Base-by-base conservation (phyloP, 1,284 basidiomycete species). In the Pseudozyma hubeiensis region DNA sequence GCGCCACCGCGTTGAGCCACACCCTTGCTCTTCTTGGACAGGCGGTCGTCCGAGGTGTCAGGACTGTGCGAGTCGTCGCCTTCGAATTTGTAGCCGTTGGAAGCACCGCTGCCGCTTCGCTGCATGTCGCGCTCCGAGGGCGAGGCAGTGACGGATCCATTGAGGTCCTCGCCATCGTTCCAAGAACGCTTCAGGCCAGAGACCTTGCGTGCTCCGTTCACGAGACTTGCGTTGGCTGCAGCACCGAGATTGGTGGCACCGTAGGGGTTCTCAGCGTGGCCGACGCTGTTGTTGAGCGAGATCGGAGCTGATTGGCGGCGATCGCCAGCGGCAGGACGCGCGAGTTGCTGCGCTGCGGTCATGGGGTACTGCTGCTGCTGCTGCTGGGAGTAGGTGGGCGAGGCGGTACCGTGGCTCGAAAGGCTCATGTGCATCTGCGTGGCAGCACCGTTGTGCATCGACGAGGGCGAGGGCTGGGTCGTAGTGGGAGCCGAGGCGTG, bases 161-260 rank as follows among this genome's bases (percentile, higher is more conserved):
- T 57, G 50, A 65, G 59, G 47, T 74, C 61, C 45, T 73, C 70
- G 29, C 57, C 63, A 17, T 70, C 72, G 53, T 70, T 65, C 72
- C 72, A 75, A 8, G 66, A 69, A 10, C 72, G 72, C 67, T 75
- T 75, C 55, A 75, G 52, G 24, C 72, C 72, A 10, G 72, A 75
- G 5, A 75, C 72, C 45, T 75, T 75, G 53, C 67, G 72, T 14
- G 63, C 61, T 19, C 66, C 67, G 51, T 75, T 75, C 47, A 62
- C 56, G 10, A 65, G 51, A 7, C 64, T 55, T 7, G 60, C 60
- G 53, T 64, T 66, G 37, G 55, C 40, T 16, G 64, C 69, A 17
- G 62, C 62, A 34, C 62, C 67, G 7, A 69, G 51, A 53, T 66
- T 70, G 66, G 60, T 49, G 40, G 66, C 66, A 19, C 72, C 64